Evolutionary conservation across 306 rosid species (phyloP), one percentile per base, ranked within the genome.

Genomic region (Aeschynomene evenia): DNA sequence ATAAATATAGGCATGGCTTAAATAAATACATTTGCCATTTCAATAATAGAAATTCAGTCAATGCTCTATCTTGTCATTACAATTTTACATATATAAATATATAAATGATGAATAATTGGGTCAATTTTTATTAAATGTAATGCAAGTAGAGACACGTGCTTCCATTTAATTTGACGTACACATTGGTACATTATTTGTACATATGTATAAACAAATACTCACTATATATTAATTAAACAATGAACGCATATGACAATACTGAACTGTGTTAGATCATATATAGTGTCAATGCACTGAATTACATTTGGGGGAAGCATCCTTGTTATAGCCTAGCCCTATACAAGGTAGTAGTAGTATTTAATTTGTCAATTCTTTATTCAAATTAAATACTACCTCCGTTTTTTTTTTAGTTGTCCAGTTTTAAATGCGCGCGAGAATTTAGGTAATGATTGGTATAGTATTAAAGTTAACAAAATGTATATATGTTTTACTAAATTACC

Each of bases 111-210:
- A 65, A 42, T 29, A 11, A 64, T 6, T 6, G 10, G 46, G 45
- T 28, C 71, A 45, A 37, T n/a, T 64, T 26, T 18, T 31, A 10
- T 31, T 7, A 15, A 46, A 3, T 28, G 1, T 3, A 4, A 23
- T 33, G 61, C 72, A 51, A 22, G 12, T 13, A 34, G 36, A 66
- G 72, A 20, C 11, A 50, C 34, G 29, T 52, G 52, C 73, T 66
- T 61, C 16, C 66, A 24, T 70, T 58, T 54, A 51, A 66, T 79
- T 73, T 43, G 70, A 52, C 63, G 81, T 79, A 85, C 85, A 66
- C 63, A 52, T 49, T 63, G 46, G 89, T 77, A 82, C 86, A 60
- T 36, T 33, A 79, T 40, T 67, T 70, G 82, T 72, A 79, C 83
- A 54, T 33, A 54, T 14, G 50, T 64, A 70, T 53, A 53, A 7